Base-by-base conservation (phyloP, 2,329 filamentous ascomycete species). In the Aspergillus luchuensis region DNA sequence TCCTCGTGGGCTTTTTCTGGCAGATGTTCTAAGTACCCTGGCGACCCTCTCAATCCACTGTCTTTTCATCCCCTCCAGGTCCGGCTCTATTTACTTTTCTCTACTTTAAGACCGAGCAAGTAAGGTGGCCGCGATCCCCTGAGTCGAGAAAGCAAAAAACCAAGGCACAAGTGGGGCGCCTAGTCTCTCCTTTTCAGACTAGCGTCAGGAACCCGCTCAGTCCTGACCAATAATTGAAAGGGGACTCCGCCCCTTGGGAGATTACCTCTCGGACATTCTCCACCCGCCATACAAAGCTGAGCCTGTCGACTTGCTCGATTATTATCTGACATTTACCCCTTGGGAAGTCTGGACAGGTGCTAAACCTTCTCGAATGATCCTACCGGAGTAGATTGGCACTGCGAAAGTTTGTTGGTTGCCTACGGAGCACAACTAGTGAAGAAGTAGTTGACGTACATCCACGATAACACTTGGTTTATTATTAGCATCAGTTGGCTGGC, bases 181-280 rank as follows among this genome's bases (percentile, higher is more conserved):
- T 15, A 57, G 51, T 45, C 19, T 5, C 23, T 51, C 5, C 28
- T 47, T 13, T 10, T 6, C 43, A 30, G n/a, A 50, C 47, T 70
- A 66, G 69, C 58, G 69, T 65, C 69, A 72, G 69, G 69, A 69
- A 72, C 69, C 67, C 61, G 62, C 39, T 23, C n/a, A 1, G 4
- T 19, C n/a, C 28, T 23, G 39, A 11, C 53, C 53, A 47, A 56
- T 56, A 25, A 47, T 33, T 45, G 30, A 13, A n/a, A 47, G n/a
- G 17, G 17, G 8, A 30, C 41, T 36, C 53, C 39, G 19, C 58
- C 55, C 50, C 38, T 57, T 52, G 33, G 43, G 50, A 59, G 36
- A 55, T 49, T 48, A 15, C 39, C 17, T 47, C 8, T 15, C 41
- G 41, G 55, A 13, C 49, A 19, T 33, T 13, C 55, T 56, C 55